Evolutionary conservation across 2,329 filamentous ascomycete species (phyloP).

Genomic region (Coniochaeta pulveracea): DNA sequence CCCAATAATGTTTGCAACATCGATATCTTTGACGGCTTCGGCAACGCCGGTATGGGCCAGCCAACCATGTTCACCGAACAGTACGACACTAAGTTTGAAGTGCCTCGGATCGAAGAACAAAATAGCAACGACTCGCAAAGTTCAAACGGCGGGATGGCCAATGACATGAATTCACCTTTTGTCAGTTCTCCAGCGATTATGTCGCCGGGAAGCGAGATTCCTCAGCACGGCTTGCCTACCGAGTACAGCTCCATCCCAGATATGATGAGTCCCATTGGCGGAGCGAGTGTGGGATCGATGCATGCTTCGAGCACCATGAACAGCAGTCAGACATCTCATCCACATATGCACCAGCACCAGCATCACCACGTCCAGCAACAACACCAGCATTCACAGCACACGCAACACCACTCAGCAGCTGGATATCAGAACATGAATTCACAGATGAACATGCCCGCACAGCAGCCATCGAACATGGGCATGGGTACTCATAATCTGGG

Average conservation of each 20-base stretch:
- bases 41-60: conserved; percentile 49
- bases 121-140: conserved; percentile 24
- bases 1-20: conserved; percentile 42
- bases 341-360: conserved; percentile 18
- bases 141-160: conserved; percentile 19
- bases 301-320: conserved; percentile 12
- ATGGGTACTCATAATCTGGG: conserved; percentile 20
- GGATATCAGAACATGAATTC: conserved; percentile 20
- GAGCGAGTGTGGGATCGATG: conserved; percentile 13
- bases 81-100: conserved; percentile 31
- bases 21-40: conserved; percentile 57
- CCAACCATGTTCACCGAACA: conserved; percentile 37
- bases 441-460: conserved; percentile 23
- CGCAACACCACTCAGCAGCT: conserved; percentile 13
- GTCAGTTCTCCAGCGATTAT: conserved; percentile 40
- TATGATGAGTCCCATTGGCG: conserved; percentile 38
- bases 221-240: conserved; percentile 25
- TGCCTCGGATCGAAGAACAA: conserved; percentile 29
- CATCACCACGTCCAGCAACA: conserved; percentile 16
- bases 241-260: conserved; percentile 40
- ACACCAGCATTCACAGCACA: conserved; percentile 16
- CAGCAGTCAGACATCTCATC: conserved; percentile 15
- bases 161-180: conserved; percentile 38
- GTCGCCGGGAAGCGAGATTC: conserved; percentile 40
- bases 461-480: conserved; percentile 19